phyloP scores from a whole-genome alignment of 1,284 basidiomycete species.

The Anthracocystis panici-leucophaei region DNA sequence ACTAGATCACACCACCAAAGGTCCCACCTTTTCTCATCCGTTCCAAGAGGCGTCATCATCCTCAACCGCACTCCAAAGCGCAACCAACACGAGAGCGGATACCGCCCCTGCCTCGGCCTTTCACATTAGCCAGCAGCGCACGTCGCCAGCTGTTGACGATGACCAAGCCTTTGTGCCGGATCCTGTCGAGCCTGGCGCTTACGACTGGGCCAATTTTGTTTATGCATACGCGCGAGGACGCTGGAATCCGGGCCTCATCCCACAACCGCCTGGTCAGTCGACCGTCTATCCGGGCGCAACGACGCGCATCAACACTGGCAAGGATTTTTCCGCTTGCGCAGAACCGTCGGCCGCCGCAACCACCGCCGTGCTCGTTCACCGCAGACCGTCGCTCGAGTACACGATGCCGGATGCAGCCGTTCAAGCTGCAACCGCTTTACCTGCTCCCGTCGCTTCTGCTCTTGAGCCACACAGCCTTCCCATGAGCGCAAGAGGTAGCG shows the following conservation, averaged over 20 bases:
- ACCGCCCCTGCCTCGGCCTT: not conserved
- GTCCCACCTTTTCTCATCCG: slow-evolving; percentile 19
- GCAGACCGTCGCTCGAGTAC: slow-evolving; percentile 44
- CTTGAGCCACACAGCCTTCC: slow-evolving; percentile 40
- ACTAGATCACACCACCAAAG: not conserved
- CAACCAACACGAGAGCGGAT: not conserved
- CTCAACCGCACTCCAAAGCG: not conserved
- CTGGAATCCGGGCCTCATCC: slow-evolving; percentile 60
- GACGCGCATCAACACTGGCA: slow-evolving; percentile 29
- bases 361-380: not conserved
- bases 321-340: not conserved
- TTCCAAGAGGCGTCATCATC: slow-evolving; percentile 13
- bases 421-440: not conserved
- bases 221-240: slow-evolving; percentile 62
- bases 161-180: not conserved
- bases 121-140: not conserved
- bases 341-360: slow-evolving; percentile 4
- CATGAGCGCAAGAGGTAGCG: slow-evolving; percentile 25
- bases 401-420: slow-evolving; percentile 10
- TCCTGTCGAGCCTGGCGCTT: slow-evolving; percentile 40
- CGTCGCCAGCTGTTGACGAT: not conserved
- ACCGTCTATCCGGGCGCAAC: slow-evolving; percentile 35
- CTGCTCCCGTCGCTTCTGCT: slow-evolving; percentile 4
- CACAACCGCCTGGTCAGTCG: slow-evolving; percentile 59
- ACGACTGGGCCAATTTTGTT: slow-evolving; percentile 67